Evolutionary conservation across 2,329 filamentous ascomycete species (phyloP).

Genomic region (Didymella lethalis): DNA sequence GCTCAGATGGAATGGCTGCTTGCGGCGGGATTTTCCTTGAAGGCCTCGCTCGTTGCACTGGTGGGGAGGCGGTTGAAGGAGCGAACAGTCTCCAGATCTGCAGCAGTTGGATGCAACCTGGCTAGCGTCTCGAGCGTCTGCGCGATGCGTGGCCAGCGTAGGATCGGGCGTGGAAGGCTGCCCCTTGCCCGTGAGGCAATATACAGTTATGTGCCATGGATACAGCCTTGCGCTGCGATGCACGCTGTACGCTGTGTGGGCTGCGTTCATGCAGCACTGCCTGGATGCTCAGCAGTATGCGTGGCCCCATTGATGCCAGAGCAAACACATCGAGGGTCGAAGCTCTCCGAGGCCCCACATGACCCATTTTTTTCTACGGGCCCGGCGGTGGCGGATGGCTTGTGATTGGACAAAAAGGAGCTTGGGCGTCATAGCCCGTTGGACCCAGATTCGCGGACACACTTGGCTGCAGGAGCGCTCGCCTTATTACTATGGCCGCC

Average conservation of each 20-base stretch:
- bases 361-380: not conserved
- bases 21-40: not conserved
- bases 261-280: not conserved
- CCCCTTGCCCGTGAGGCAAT: not conserved
- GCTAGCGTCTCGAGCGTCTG: not conserved
- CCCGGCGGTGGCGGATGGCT: not conserved
- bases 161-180: not conserved
- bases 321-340: conserved; percentile 6
- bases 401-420: not conserved
- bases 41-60: not conserved
- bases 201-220: not conserved
- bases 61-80: not conserved
- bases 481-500: conserved; percentile 24
- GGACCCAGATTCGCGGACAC: conserved; percentile 7
- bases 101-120: conserved; percentile 1
- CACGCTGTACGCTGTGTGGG: not conserved
- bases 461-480: conserved; percentile 13
- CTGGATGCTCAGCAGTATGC: not conserved
- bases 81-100: not conserved
- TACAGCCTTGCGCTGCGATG: conserved; percentile 5
- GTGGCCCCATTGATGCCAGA: not conserved
- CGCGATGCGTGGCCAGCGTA: conserved; percentile 4
- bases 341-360: not conserved
- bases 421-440: conserved; percentile 14
- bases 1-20: conserved; percentile 1